Evolutionary conservation across 129 eudicot species (phyloP), one percentile per base, ranked within the genome.

Genomic region (Chrysanthemum makinoi): DNA sequence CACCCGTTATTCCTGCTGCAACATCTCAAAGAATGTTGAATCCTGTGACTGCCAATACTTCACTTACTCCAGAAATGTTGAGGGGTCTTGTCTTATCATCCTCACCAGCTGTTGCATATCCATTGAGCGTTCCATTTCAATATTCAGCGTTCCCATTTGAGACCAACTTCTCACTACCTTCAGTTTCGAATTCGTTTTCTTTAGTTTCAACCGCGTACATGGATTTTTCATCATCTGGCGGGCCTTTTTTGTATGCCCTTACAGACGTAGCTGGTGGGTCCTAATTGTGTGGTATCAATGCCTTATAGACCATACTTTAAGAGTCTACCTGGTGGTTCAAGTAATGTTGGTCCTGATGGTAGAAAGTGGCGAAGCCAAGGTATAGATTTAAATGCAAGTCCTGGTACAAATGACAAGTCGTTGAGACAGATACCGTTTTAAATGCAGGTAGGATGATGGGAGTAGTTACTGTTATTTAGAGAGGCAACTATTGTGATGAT

Each of bases 321-420:
- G 75, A 55, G 84, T 59, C 80, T 85, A 64, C 88, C 96, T 18
- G 92, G 86, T 30, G 81, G 78, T 80, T 66, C 83, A 51, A 74
- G 80, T 80, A 85, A 72, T 70, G 72, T 72, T 62, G 86, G 61
- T 5, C 68, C 80, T 33, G 98, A 89, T n/a, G 83, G 57, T 76
- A 81, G 82, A 56, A 94, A 80, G 66, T 94, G 90, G 97, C 84
- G 81, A 20, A 76, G 76, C 75, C 92, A 82, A 76, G 95, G 95
- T 68, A 64, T 94, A 30, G 98, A 94, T 78, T 84, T 94, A 0
- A 94, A 94, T 78, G 70, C 97, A 0, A 97, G 98, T 8, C 96
- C 95, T 44, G 24, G 73, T 51, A 77, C 80, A 51, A 93, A 87
- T 22, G 97, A 87, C 67, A 80, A 73, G 72, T 69, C 80, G 65